These are phyloP conservation scores for Hanseniaspora osmophila DNA, from an alignment of 805 yeast species.

Conservation along the genomic window DNA sequence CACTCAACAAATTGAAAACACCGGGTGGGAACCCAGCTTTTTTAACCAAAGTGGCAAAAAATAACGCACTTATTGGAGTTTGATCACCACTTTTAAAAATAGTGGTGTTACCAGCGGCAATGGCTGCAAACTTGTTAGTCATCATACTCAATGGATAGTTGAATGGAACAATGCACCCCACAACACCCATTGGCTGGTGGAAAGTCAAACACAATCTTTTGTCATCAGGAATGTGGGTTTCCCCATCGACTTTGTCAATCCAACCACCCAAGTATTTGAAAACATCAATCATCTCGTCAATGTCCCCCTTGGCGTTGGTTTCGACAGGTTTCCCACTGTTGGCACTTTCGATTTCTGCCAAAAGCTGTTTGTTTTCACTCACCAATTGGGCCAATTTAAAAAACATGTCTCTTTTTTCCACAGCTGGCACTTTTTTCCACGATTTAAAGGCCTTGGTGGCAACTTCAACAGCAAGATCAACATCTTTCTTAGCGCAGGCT, in stretches of 20 bases:
- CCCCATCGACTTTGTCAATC: constrained; percentile 58
- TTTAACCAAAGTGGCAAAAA: constrained; percentile 28
- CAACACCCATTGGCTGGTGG: constrained; percentile 40
- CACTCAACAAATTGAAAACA: constrained; percentile 33
- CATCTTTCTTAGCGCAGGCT: constrained; percentile 34
- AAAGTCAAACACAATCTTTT: constrained; percentile 40
- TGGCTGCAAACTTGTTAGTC: constrained; percentile 35
- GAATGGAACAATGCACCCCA: constrained; percentile 40
- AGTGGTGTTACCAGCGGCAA: constrained; percentile 35
- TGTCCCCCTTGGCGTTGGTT: constrained; percentile 43
- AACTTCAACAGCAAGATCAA: constrained; percentile 37
- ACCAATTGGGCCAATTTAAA: constrained; percentile 37
- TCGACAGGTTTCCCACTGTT: constrained; percentile 46
- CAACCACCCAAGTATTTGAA: constrained; percentile 60
- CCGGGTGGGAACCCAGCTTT: constrained; percentile 38
- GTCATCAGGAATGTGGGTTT: constrained; percentile 43
- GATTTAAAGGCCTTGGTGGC: constrained; percentile 37
- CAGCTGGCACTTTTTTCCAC: constrained; percentile 36
- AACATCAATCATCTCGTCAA: constrained; percentile 40
- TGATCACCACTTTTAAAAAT: constrained; percentile 36
- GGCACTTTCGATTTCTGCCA: constrained; percentile 43
- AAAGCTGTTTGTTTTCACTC: constrained; percentile 32
- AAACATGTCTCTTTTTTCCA: constrained; percentile 32
- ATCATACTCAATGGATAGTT: constrained; percentile 38
- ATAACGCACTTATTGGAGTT: constrained; percentile 34